Conservation (phyloP, 768 basidiomycete species). For the Amylocystis lapponica region DNA sequence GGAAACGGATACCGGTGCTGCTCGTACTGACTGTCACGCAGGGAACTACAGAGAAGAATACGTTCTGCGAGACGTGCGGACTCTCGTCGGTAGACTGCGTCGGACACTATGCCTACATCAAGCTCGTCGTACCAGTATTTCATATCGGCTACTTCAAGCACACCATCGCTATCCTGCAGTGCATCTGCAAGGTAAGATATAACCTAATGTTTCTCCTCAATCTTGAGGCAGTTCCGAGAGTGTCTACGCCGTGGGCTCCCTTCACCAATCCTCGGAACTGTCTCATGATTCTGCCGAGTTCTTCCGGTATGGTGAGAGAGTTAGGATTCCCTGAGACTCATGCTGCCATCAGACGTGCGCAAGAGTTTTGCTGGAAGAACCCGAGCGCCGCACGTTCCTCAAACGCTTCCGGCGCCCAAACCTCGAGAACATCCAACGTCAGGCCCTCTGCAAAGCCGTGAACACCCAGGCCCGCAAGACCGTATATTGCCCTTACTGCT, state of each 20-base stretch:
- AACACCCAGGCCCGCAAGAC: constrained; percentile 85
- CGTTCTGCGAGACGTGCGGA: constrained; percentile 93
- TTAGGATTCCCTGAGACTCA: background rate
- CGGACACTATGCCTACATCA: constrained; percentile 98
- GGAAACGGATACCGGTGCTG: constrained; percentile 18
- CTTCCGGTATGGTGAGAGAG: too few species aligned
- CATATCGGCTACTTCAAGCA: constrained; percentile 99
- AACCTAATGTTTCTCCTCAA: background rate
- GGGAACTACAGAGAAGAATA: constrained; percentile 93
- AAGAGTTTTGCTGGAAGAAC: constrained; percentile 81
- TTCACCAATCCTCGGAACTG: too few species aligned
- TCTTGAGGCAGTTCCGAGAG: too few species aligned
- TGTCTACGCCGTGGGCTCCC: too few species aligned
- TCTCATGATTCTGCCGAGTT: background rate
- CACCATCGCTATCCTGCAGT: constrained; percentile 86
- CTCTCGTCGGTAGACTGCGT: constrained; percentile 90
- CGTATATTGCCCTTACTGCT: constrained; percentile 89
- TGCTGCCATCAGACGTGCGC: constrained; percentile 67
- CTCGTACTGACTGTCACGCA: constrained; percentile 23
- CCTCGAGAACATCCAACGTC: constrained; percentile 90
- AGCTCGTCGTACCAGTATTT: constrained; percentile 92
- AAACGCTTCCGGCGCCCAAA: constrained; percentile 87
- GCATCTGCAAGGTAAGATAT: constrained; percentile 92
- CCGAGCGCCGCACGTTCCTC: constrained; percentile 77
- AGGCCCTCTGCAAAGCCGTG: constrained; percentile 75